Evolutionary conservation across 2,329 filamentous ascomycete species (phyloP), one percentile per base, ranked within the genome.

Genomic region (Penicillium sp.): DNA sequence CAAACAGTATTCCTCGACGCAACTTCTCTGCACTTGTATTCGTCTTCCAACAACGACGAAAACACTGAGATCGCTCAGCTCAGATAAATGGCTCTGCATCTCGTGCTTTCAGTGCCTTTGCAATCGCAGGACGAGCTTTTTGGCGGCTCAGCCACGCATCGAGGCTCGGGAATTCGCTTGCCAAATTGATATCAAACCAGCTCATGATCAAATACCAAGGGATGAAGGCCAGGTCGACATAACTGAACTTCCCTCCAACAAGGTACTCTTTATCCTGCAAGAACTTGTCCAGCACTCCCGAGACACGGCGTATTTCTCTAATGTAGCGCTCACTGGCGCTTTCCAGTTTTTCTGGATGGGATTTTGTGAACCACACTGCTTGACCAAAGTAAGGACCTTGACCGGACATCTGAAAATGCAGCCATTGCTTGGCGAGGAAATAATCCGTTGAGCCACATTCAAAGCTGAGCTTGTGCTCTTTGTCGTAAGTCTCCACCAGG

Each of bases 331-430:
- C 66, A 13, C 72, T 58, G 3, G 71, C 74, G 11, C 65, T 68
- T 1, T 60, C 64, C 11, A 76, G 27, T 51, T 70, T 70, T 49
- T 77, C 74, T 0, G 61, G 57, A 56, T 76, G 71, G 50, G 63
- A 72, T 12, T 50, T 46, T 9, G 37, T 53, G 58, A 73, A 76
- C 74, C 73, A 78, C 12, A 62, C 60, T 4, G 62, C 62, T 57
- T 77, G 75, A 4, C 75, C 76, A 49, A 68, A 77, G 55, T 77
- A 77, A 1, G 75, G 75, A 0, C 73, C 75, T 48, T 77, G 74
- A 8, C 73, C 73, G 3, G 68, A 68, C 24, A 64, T 58, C 57
- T 77, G 73, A 59, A 69, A 76, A 53, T 66, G 68, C 4, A 76
- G 64, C 71, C 72, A 76, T 45, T 75, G 72, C 48, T 69, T 69